Conservation (phyloP, 1,284 basidiomycete genomes). For the Ceratorhiza oryzae-sativae region DNA sequence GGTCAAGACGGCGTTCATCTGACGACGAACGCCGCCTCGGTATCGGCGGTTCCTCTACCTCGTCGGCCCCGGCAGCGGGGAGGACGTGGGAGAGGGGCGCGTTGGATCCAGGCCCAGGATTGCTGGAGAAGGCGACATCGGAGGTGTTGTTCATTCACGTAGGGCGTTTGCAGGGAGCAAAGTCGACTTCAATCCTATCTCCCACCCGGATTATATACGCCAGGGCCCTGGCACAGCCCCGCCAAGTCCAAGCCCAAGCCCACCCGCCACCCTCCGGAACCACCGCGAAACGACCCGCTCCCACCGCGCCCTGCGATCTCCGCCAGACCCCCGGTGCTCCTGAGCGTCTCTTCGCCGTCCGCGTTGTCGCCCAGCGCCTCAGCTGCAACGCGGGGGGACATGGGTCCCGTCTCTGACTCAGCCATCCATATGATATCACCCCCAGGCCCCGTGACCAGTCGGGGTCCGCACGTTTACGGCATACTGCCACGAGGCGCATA, state of each 20-base stretch:
- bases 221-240: conserved; percentile 15
- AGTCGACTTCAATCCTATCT: not conserved
- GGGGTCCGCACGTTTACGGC: not conserved
- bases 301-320: not conserved
- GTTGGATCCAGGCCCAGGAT: conserved; percentile 4
- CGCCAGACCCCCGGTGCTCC: not conserved
- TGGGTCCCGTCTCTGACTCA: conserved; percentile 1
- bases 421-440: conserved; percentile 20
- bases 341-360: conserved; percentile 8
- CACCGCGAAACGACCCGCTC: not conserved
- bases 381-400: not conserved
- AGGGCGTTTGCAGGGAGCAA: not conserved
- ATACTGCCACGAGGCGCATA: conserved; percentile 26
- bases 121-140: conserved; percentile 29
- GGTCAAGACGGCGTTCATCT: conserved; percentile 15
- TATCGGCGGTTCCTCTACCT: conserved; percentile 38
- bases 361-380: not conserved
- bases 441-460: conserved; percentile 9
- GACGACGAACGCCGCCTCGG: conserved; percentile 26
- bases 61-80: conserved; percentile 12
- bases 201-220: not conserved
- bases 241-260: conserved; percentile 12
- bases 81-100: conserved; percentile 22
- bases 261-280: not conserved
- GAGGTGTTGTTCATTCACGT: conserved; percentile 37